A percentile compares a stretch with the other conserved stretches of the same genome.
These are phyloP conservation scores for Gremmenia infestans DNA, from an alignment of 2,329 filamentous ascomycete species.

Conservation along the genomic window DNA sequence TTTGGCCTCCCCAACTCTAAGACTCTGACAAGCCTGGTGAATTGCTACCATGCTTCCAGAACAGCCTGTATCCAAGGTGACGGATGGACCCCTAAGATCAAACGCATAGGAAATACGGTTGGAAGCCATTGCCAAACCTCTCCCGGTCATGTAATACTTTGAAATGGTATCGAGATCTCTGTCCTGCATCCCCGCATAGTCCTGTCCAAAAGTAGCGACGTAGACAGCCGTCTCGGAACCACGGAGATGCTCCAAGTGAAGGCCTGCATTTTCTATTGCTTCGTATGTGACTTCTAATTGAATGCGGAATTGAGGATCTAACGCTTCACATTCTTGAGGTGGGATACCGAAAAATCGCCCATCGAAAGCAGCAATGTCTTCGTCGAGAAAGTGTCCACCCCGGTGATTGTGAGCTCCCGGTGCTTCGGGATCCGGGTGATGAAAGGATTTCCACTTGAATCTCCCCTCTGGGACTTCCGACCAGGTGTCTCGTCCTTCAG, in stretches of 20 bases:
- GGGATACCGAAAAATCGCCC: background rate
- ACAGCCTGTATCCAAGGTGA: constrained; percentile 47
- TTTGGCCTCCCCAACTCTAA: constrained; percentile 33
- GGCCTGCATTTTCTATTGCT: background rate
- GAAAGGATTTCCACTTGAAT: background rate
- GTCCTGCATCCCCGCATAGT: background rate
- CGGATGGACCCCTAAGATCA: constrained; percentile 34
- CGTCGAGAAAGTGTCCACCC: background rate
- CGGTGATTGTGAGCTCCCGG: background rate
- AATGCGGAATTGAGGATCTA: background rate
- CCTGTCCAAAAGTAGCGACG: background rate
- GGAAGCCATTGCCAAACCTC: background rate
- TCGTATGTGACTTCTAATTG: background rate
- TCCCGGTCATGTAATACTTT: background rate
- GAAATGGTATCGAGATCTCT: background rate
- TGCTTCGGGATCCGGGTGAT: constrained; percentile 1
- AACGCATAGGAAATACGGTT: constrained; percentile 33
- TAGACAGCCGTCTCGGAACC: background rate
- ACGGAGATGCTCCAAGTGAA: background rate
- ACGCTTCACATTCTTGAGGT: background rate
- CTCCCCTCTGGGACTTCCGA: constrained; percentile 33
- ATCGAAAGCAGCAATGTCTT: background rate
- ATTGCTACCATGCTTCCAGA: constrained; percentile 50
- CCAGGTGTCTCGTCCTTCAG: constrained; percentile 42
- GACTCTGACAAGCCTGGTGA: constrained; percentile 46